These are phyloP conservation scores for Salvia miltiorrhiza DNA, from an alignment of 257 asterid genomes.

Conservation along the genomic window DNA sequence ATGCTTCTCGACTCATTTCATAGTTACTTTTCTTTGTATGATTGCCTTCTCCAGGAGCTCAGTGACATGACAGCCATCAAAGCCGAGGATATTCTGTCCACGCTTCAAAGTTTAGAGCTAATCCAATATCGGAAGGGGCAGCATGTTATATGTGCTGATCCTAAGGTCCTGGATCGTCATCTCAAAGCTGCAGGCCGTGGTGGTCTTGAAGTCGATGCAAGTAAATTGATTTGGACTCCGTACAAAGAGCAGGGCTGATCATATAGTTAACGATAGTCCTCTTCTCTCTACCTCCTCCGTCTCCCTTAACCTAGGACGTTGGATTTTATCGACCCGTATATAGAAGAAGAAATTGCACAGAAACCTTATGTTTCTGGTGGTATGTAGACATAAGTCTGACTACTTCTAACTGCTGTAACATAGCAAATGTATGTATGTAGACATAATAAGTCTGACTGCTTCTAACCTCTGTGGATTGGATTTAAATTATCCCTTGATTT, in stretches of 20 bases:
- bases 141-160: conserved; percentile 94
- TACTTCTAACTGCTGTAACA: conserved; percentile 1
- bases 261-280: neutral
- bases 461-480: neutral
- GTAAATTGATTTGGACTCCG: conserved; percentile 96
- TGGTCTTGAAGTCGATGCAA: conserved; percentile 89
- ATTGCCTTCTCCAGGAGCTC: conserved; percentile 54
- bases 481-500: neutral
- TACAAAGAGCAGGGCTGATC: conserved; percentile 81
- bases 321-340: neutral
- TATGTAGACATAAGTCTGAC: neutral
- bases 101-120: conserved; percentile 71
- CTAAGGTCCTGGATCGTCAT: conserved; percentile 93
- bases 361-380: neutral
- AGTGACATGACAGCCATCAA: conserved; percentile 99
- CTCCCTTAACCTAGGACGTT: neutral
- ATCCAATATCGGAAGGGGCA: conserved; percentile 95
- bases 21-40: neutral
- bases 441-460: too few relatives aligned
- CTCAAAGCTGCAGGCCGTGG: conserved; percentile 98
- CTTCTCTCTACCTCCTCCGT: neutral
- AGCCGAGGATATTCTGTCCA: too few relatives aligned
- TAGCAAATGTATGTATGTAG: neutral
- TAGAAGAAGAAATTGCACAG: neutral
- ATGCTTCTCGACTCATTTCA: neutral